Evolutionary conservation across 176 grass and related monocot species (phyloP).

Genomic region (Cenchrus purpureus): DNA sequence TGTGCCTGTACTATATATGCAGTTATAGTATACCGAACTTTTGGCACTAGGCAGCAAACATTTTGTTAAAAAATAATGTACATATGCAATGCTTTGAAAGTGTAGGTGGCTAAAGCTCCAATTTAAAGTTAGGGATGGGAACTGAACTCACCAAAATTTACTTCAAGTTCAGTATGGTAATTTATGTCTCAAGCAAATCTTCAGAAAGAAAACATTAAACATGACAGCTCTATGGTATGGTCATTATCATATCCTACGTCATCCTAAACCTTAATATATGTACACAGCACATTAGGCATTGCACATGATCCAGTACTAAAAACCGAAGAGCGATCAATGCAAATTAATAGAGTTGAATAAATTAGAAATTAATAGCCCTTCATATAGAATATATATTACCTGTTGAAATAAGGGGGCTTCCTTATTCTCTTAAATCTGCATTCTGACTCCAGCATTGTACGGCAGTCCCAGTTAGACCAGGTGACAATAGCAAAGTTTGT

Average conservation of each 20-base stretch:
- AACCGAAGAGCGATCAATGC: background rate
- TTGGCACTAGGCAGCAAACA: too few relatives aligned
- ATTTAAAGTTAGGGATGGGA: background rate
- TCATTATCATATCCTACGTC: background rate
- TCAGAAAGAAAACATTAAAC: background rate
- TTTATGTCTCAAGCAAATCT: background rate
- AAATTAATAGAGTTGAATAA: background rate
- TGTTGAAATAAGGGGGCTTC: slow-evolving; percentile 96
- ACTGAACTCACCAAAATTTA: background rate
- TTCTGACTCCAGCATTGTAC: slow-evolving; percentile 90
- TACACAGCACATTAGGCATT: background rate
- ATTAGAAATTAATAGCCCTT: slow-evolving; percentile 2
- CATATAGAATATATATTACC: slow-evolving; percentile 35
- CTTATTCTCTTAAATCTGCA: slow-evolving; percentile 92
- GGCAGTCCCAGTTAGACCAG: slow-evolving; percentile 98
- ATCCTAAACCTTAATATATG: background rate
- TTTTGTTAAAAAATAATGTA: too few relatives aligned
- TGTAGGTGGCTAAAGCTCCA: background rate
- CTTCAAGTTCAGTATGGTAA: background rate
- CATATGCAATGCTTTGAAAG: too few relatives aligned
- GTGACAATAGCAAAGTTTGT: slow-evolving; percentile 90
- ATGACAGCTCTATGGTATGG: background rate
- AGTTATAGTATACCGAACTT: too few relatives aligned
- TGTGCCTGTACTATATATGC: too few relatives aligned
- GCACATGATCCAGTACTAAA: background rate